Evolutionary conservation across 805 yeast genomes (phyloP).

Genomic region (Cyberlindnera nakhonratchasimensis): DNA sequence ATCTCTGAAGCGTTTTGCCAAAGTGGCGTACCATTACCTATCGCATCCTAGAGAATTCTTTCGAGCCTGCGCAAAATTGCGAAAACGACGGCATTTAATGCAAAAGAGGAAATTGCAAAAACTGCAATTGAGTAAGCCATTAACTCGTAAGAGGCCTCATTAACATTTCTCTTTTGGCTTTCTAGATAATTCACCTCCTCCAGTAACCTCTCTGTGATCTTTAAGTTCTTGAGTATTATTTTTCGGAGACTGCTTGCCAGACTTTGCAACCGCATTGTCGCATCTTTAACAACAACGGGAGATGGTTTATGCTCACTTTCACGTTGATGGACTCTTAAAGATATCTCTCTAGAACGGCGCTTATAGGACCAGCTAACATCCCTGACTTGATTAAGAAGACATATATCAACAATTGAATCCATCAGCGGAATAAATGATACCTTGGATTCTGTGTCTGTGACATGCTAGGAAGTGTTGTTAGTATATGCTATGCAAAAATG

Average conservation of each 20-base stretch:
- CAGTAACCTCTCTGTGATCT: not conserved
- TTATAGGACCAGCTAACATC: conserved; percentile 35
- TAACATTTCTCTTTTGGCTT: conserved; percentile 13
- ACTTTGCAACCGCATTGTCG: not conserved
- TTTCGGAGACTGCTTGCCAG: not conserved
- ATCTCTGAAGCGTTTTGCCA: too few relatives aligned
- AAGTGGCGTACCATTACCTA: conserved; percentile 4
- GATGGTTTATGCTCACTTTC: not conserved
- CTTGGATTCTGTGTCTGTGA: conserved; percentile 8
- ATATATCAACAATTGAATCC: conserved; percentile 21
- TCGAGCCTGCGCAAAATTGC: conserved; percentile 9
- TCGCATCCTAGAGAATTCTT: not conserved
- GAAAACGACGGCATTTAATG: conserved; percentile 13
- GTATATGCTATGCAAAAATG: not conserved
- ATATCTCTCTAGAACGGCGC: conserved; percentile 15
- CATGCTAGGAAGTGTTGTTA: conserved; percentile 9
- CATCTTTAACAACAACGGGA: not conserved
- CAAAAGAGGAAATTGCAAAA: conserved; percentile 13
- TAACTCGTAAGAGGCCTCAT: conserved; percentile 17
- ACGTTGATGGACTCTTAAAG: conserved; percentile 6
- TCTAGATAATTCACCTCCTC: not conserved
- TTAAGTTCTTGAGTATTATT: not conserved
- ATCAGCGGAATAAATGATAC: conserved; percentile 15
- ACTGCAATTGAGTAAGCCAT: conserved; percentile 11
- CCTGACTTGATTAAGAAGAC: conserved; percentile 29